Evolutionary conservation across 2,329 filamentous ascomycete species (phyloP), one percentile per base, ranked within the genome.

Genomic region (Mycosphaerella arachidis): DNA sequence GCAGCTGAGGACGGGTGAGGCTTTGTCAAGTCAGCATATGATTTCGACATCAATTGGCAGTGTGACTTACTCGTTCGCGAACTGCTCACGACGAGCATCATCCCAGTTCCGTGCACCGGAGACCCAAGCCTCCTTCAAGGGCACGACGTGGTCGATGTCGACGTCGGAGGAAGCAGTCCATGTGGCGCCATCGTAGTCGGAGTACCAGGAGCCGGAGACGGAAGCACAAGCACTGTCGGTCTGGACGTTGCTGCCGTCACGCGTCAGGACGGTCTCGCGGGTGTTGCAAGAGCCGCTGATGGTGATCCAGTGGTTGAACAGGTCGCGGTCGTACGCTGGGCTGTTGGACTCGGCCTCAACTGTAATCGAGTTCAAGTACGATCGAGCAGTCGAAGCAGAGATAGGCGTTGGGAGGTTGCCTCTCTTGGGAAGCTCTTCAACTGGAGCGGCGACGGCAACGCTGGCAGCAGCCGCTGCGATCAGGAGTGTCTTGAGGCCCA

Each of bases 101-200:
- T 89, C 90, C 91, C 90, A 93, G 1, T 77, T 74, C 7, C 82
- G 81, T 12, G 90, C 90, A 20, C 90, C 90, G 48, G 86, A 90
- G 13, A 69, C 63, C 68, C 68, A 70, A 24, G 68, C 67, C 48
- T 69, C 67, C 48, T 55, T 87, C 62, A 95, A 73, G 0, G 91
- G 90, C 2, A 95, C 89, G 76, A 94, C 81, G 72, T 94, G 91
- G 73, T 94, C 91, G 61, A 94, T 93, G 67, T 93, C 89, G 1
- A 94, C 73, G 67, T 92, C 88, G 18, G 80, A 82, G 1, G 89
- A 83, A 0, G 79, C 77, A 0, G 84, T 87, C 87, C 88, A 91
- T 1, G 80, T 85, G 0, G 77, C 86, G 16, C 89, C 89, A 69
- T 93, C 90, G 71, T 89, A 94, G 0, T 88, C 87, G 37, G 84